Conservation (phyloP, 2,329 filamentous ascomycete genomes). For the Coniochaeta prunicola region DNA sequence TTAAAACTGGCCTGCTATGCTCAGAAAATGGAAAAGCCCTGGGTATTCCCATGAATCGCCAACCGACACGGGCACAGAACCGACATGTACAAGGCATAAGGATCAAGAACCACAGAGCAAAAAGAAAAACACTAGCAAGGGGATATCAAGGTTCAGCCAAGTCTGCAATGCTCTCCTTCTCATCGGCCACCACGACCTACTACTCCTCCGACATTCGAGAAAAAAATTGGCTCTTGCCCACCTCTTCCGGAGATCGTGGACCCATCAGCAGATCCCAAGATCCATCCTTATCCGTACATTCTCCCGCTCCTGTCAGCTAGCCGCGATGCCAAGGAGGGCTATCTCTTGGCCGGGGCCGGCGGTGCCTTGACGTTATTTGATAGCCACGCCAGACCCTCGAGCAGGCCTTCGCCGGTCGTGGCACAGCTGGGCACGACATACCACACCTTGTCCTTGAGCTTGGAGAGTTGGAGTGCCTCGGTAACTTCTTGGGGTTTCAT, state of each 20-base stretch:
- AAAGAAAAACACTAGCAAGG: slow-evolving; percentile 5
- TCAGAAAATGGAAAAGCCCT: neutral
- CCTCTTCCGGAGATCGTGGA: neutral
- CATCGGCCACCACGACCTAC: neutral
- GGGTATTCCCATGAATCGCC: slow-evolving; percentile 11
- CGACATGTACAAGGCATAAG: neutral
- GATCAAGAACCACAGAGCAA: neutral
- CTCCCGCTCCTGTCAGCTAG: slow-evolving; percentile 1
- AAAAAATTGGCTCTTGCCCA: neutral
- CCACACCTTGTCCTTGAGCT: slow-evolving; percentile 79
- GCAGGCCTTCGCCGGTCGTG: slow-evolving; percentile 71
- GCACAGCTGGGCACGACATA: slow-evolving; percentile 79
- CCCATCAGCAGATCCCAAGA: neutral
- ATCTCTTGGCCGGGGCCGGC: slow-evolving; percentile 48
- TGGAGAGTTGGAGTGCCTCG: slow-evolving; percentile 66
- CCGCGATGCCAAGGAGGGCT: slow-evolving; percentile 13
- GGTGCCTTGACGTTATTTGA: slow-evolving; percentile 75
- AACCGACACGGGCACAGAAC: neutral
- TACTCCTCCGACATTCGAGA: neutral
- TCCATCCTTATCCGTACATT: neutral
- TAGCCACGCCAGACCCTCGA: slow-evolving; percentile 76
- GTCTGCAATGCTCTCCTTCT: neutral
- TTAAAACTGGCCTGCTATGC: neutral
- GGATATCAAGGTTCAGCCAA: slow-evolving; percentile 7
- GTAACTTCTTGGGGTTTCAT: slow-evolving; percentile 77